phyloP scores from a whole-genome alignment of 164 flowering plant species.

The Dillenia suffruticosa region DNA sequence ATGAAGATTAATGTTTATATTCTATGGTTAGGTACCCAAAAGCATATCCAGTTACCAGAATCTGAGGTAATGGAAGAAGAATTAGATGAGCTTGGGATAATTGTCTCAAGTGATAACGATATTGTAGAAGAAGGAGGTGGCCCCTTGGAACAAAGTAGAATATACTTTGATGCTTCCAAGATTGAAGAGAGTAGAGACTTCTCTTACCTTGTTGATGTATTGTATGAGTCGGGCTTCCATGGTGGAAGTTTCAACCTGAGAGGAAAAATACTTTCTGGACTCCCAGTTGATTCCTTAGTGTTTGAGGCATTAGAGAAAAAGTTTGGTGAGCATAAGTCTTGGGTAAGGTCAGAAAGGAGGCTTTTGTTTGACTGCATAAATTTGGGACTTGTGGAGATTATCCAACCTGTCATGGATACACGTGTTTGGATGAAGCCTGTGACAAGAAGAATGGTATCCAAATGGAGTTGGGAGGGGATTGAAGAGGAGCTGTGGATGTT shows the following conservation, averaged over 20 bases:
- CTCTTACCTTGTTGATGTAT: slow-evolving; percentile 56
- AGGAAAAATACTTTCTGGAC: slow-evolving; percentile 33
- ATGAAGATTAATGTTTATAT: background rate
- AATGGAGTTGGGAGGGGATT: slow-evolving; percentile 24
- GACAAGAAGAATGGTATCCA: slow-evolving; percentile 2
- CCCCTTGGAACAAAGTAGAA: slow-evolving; percentile 10
- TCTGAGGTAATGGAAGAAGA: slow-evolving; percentile 33
- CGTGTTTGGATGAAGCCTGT: slow-evolving; percentile 54
- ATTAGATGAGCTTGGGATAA: slow-evolving; percentile 36
- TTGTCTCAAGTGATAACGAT: slow-evolving; percentile 55
- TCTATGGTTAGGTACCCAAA: slow-evolving; percentile 28
- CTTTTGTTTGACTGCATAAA: slow-evolving; percentile 74
- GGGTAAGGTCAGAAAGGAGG: slow-evolving; percentile 61
- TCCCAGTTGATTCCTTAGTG: slow-evolving; percentile 34
- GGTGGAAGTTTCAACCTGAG: slow-evolving; percentile 16
- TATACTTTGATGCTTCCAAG: slow-evolving; percentile 5
- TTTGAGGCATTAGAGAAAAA: slow-evolving; percentile 72
- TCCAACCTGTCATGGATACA: slow-evolving; percentile 28
- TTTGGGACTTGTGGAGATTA: slow-evolving; percentile 37
- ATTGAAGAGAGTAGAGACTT: slow-evolving; percentile 38
- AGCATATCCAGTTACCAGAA: slow-evolving; percentile 49
- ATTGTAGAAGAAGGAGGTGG: slow-evolving; percentile 18
- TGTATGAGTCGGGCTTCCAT: slow-evolving; percentile 41
- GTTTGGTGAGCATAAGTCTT: slow-evolving; percentile 42
- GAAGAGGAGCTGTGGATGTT: slow-evolving; percentile 34